phyloP scores from a whole-genome alignment of 2,329 filamentous ascomycete genomes.

The Tolypocladium amazonense region DNA sequence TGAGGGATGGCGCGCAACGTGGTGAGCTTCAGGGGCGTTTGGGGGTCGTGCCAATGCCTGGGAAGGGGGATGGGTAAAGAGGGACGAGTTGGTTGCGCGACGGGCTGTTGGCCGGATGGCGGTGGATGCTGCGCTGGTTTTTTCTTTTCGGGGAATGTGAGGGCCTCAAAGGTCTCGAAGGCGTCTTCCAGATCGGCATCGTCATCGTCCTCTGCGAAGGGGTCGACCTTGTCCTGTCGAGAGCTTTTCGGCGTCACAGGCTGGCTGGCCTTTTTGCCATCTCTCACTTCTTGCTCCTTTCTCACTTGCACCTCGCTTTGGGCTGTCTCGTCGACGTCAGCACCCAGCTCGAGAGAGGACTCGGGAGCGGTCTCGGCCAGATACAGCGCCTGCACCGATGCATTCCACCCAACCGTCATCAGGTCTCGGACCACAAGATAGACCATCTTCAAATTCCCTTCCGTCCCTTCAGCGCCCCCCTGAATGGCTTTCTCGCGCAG shows the following conservation, averaged over 20 bases:
- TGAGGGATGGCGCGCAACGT: slow-evolving; percentile 36
- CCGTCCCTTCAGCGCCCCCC: neutral
- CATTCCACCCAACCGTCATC: slow-evolving; percentile 36
- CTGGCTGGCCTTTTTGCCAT: neutral
- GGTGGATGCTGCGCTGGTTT: slow-evolving; percentile 1
- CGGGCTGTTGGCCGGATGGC: neutral
- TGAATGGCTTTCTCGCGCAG: slow-evolving; percentile 15
- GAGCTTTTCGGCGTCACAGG: neutral
- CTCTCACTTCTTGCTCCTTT: neutral
- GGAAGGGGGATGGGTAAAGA: slow-evolving; percentile 24
- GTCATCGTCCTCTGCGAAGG: slow-evolving; percentile 1
- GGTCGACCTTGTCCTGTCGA: neutral
- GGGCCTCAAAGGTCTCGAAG: slow-evolving; percentile 26
- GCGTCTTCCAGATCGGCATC: slow-evolving; percentile 21
- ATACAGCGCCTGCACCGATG: slow-evolving; percentile 20
- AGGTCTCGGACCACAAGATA: slow-evolving; percentile 36
- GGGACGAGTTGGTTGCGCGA: neutral
- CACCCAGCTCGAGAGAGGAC: neutral
- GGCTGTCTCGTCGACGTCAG: neutral
- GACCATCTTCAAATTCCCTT: slow-evolving; percentile 18
- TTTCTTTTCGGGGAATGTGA: slow-evolving; percentile 15
- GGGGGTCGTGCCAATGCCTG: slow-evolving; percentile 28
- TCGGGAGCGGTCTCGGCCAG: neutral
- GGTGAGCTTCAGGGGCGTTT: slow-evolving; percentile 39
- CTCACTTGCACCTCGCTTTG: neutral